phyloP scores from a whole-genome alignment of 2,329 filamentous ascomycete genomes.

The Alternaria brassicae region DNA sequence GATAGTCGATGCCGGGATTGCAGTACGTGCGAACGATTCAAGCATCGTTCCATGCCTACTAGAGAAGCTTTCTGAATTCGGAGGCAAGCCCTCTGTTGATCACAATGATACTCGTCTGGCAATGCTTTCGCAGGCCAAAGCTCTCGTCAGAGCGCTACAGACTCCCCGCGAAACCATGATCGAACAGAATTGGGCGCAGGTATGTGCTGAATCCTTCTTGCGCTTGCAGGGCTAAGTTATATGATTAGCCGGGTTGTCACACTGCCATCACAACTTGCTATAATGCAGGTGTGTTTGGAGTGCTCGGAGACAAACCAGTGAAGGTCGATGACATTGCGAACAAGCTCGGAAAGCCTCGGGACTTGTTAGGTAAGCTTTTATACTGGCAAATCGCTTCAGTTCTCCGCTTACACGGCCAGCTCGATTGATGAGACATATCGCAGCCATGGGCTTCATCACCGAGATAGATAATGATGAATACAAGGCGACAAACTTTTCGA shows the following conservation, averaged over 20 bases:
- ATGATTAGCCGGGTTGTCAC: background rate
- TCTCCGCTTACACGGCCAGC: background rate
- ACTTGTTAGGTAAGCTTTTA: background rate
- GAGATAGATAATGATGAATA: background rate
- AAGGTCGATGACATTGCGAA: background rate
- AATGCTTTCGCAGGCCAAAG: background rate
- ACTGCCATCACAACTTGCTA: conserved; percentile 1
- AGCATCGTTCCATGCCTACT: background rate
- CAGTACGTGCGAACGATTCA: background rate
- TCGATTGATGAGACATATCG: background rate
- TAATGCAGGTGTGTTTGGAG: background rate
- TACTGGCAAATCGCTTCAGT: background rate
- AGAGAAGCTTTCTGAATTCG: background rate
- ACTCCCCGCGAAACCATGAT: conserved; percentile 1
- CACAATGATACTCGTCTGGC: background rate
- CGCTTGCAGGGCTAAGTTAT: no score
- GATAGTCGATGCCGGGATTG: background rate
- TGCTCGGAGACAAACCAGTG: background rate
- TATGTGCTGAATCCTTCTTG: background rate
- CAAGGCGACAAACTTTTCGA: background rate
- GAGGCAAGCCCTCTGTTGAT: background rate
- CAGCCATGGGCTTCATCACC: conserved; percentile 2
- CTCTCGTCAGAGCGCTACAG: background rate
- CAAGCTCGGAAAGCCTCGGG: background rate
- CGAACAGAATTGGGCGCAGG: conserved; percentile 1